Base-by-base conservation (phyloP, 108 stramenopile genomes). In the Halocafeteria seosinensis region DNA sequence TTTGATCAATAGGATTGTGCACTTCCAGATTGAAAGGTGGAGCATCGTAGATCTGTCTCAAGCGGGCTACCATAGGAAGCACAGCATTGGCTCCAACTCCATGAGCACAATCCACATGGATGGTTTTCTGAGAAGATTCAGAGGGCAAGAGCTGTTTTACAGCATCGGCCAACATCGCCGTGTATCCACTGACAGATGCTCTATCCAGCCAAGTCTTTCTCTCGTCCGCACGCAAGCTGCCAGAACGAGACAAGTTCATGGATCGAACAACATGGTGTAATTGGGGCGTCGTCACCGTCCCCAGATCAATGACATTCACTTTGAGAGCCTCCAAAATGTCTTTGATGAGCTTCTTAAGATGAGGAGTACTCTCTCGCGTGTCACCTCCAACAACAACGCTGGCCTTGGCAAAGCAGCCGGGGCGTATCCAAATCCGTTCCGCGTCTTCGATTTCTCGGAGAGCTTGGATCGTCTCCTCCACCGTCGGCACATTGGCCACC, bases 181-280 rank as follows among this genome's bases (percentile, higher is more conserved):
- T 72, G 68, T 92, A 94, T 11, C 89, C 92, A 28, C 74, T 68
- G 52, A 85, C 81, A 47, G 81, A 66, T 13, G 84, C 78, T 38
- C 76, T 65, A n/a, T 74, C 78, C 11, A 17, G 12, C 57, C 13
- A 17, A 13, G 57, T n/a, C n/a, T n/a, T n/a, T 17, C 21, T 17
- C 42, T 17, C 21, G n/a, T n/a, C n/a, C 42, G 42, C 42, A 47
- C 17, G 42, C 42, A n/a, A n/a, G n/a, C n/a, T n/a, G n/a, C n/a
- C n/a, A 2, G 12, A 2, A 35, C 5, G 21, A 13, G 81, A 71
- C 47, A 78, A 69, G 61, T 82, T 76, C 58, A 55, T 70, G 30
- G 87, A 81, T 23, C 85, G 47, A 55, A 96, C 92, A 64, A 75
- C 77, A 78, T 92, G 86, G 73, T 96, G 95, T 26, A 96, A 68